Evolutionary conservation across 2,329 filamentous ascomycete species (phyloP).

Genomic region (Penicillium palitans): DNA sequence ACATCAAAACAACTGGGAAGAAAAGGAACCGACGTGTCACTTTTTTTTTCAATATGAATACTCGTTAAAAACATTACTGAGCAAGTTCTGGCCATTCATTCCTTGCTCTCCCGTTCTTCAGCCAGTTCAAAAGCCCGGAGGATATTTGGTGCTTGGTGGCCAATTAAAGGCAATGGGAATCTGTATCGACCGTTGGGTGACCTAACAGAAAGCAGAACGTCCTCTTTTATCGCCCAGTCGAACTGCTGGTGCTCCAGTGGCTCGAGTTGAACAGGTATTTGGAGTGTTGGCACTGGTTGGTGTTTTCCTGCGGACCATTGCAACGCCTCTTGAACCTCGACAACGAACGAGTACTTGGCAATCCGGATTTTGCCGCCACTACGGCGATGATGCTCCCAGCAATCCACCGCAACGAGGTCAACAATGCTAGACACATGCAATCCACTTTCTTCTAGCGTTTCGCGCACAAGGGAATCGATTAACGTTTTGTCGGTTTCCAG

Average conservation of each 20-base stretch:
- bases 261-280: conserved; percentile 32
- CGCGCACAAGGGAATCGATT: conserved; percentile 51
- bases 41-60: neutral
- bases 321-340: conserved; percentile 33
- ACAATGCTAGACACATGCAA: conserved; percentile 47
- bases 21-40: neutral
- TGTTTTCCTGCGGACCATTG: conserved; percentile 12
- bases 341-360: conserved; percentile 42
- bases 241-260: conserved; percentile 39
- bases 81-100: neutral
- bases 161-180: conserved; percentile 14
- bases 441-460: conserved; percentile 55
- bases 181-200: conserved; percentile 16
- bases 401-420: conserved; percentile 41
- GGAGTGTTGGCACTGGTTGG: conserved; percentile 1
- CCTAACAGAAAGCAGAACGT: conserved; percentile 26
- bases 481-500: conserved; percentile 47
- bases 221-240: conserved; percentile 42
- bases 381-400: conserved; percentile 32
- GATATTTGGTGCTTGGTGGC: conserved; percentile 27
- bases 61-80: neutral
- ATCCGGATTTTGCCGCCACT: conserved; percentile 23
- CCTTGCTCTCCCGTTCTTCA: neutral
- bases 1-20: neutral
- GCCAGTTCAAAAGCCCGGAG: conserved; percentile 25